Conservation (phyloP, 2,329 filamentous ascomycete genomes). For the Paramyrothecium sp. region DNA sequence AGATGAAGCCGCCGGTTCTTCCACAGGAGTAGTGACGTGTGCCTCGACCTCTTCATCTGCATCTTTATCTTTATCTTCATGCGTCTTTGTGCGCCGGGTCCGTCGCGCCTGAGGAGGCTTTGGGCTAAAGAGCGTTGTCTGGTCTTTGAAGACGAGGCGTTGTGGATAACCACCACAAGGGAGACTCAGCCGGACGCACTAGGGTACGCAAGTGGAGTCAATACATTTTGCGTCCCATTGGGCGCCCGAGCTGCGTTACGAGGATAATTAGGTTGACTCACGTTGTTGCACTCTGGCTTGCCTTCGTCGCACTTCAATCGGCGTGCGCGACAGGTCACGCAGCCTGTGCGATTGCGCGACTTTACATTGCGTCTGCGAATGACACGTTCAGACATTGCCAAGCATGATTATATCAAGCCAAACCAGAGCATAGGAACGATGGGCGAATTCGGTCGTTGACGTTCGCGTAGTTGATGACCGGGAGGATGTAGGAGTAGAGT, state of each 20-base stretch:
- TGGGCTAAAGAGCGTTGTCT: constrained; percentile 8
- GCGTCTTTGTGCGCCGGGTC: neutral
- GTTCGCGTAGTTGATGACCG: neutral
- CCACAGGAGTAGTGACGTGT: no score
- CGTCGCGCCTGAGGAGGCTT: neutral
- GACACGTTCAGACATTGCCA: neutral
- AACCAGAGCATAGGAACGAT: neutral
- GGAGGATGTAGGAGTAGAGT: no score
- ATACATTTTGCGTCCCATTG: no score
- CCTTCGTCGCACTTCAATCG: constrained; percentile 3
- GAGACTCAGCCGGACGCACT: constrained; percentile 3
- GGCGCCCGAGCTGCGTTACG: neutral
- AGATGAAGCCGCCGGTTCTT: no score
- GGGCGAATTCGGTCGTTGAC: neutral
- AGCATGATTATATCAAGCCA: neutral
- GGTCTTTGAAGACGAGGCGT: constrained; percentile 13
- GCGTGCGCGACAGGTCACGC: neutral
- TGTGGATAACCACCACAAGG: constrained; percentile 12
- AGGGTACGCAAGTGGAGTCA: neutral
- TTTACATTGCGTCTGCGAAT: neutral
- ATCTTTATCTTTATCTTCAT: neutral
- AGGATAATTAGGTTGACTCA: neutral
- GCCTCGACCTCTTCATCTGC: no score
- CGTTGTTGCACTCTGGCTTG: constrained; percentile 1
- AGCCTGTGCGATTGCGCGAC: neutral